phyloP scores from a whole-genome alignment of 768 basidiomycete genomes.

The Crepidotus variabilis region DNA sequence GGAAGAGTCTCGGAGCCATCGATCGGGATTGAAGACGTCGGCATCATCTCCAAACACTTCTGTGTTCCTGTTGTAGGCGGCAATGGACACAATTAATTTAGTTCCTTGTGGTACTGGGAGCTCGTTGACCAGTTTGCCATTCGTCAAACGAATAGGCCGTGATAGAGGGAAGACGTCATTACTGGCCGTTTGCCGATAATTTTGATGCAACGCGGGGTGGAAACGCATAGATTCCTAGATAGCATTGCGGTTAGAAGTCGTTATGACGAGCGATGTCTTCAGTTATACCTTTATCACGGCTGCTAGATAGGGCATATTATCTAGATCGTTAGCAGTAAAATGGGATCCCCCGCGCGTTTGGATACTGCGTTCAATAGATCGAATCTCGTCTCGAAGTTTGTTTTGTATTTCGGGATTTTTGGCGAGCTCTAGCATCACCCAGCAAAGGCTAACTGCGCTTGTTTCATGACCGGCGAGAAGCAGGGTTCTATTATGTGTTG shows the following conservation, averaged over 20 bases:
- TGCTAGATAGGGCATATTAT: constrained; percentile 43
- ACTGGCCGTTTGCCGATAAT: constrained; percentile 43
- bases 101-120: constrained; percentile 48
- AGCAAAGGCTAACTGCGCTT: constrained; percentile 52
- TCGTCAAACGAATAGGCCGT: constrained; percentile 41
- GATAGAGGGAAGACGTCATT: constrained; percentile 63
- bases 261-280: background rate
- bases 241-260: background rate
- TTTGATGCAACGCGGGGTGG: constrained; percentile 50
- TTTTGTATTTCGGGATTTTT: constrained; percentile 54
- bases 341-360: constrained; percentile 34
- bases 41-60: constrained; percentile 58
- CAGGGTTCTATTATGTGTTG: constrained; percentile 30
- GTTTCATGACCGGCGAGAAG: constrained; percentile 57
- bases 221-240: constrained; percentile 48
- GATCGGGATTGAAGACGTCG: constrained; percentile 47
- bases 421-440: constrained; percentile 63
- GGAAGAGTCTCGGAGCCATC: constrained; percentile 42
- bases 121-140: constrained; percentile 39
- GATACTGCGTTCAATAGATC: constrained; percentile 29
- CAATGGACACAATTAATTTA: constrained; percentile 48
- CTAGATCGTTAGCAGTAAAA: constrained; percentile 44
- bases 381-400: constrained; percentile 58
- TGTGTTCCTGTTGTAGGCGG: constrained; percentile 49
- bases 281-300: constrained; percentile 43